phyloP scores from a whole-genome alignment of 1,284 basidiomycete genomes.

The Moesziomyces sp. region DNA sequence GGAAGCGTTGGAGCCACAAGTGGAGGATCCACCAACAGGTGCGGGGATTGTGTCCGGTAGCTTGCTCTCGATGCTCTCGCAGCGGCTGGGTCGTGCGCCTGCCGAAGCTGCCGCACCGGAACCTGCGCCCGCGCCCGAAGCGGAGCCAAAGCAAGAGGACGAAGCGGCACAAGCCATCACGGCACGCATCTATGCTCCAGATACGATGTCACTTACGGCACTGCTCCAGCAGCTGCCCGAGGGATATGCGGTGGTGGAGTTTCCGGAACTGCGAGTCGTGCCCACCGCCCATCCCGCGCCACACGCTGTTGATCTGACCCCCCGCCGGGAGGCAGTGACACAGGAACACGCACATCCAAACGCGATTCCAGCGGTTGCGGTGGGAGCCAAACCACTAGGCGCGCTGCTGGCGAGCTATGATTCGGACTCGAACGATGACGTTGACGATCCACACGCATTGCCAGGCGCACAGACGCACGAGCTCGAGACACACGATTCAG shows the following conservation, averaged over 20 bases:
- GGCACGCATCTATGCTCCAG: neutral
- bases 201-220: slow-evolving; percentile 3
- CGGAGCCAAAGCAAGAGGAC: neutral
- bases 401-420: slow-evolving; percentile 14
- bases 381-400: neutral
- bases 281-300: neutral
- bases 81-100: slow-evolving; percentile 10
- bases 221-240: slow-evolving; percentile 17
- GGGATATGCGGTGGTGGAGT: slow-evolving; percentile 25
- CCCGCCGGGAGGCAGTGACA: neutral
- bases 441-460: neutral
- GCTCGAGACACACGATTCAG: neutral
- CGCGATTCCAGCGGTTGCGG: slow-evolving; percentile 1
- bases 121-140: neutral
- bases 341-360: neutral
- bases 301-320: neutral
- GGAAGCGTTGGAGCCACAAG: neutral
- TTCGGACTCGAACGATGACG: slow-evolving; percentile 12
- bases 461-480: neutral
- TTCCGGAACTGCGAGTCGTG: slow-evolving; percentile 17
- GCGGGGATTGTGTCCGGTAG: slow-evolving; percentile 22
- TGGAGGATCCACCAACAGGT: neutral
- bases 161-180: slow-evolving; percentile 5
- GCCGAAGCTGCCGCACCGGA: neutral
- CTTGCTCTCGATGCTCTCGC: slow-evolving; percentile 13